A percentile compares a stretch with the other conserved stretches of the same genome.
Conservation (phyloP, 129 eudicot genomes). For the Kitagawia praeruptora region DNA sequence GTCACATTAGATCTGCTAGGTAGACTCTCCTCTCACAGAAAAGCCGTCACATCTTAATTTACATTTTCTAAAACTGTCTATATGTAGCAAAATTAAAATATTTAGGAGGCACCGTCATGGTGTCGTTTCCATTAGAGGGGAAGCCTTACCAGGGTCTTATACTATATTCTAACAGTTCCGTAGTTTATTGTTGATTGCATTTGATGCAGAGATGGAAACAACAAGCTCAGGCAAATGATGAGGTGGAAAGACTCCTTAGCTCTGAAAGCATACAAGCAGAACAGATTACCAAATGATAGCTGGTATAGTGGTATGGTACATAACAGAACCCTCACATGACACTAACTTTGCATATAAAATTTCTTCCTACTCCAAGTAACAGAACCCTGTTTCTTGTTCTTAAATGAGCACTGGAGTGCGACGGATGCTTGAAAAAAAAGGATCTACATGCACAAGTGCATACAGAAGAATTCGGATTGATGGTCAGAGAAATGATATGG, state of each 20-base stretch:
- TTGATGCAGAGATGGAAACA: conserved; percentile 69
- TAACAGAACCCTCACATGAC: background rate
- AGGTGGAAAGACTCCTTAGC: conserved; percentile 85
- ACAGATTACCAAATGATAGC: conserved; percentile 36
- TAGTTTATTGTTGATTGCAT: background rate
- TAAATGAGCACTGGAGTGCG: background rate
- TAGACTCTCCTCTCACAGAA: too few relatives aligned
- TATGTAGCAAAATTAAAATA: too few relatives aligned
- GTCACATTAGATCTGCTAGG: too few relatives aligned
- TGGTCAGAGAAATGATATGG: background rate
- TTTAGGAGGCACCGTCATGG: too few relatives aligned
- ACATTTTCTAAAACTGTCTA: too few relatives aligned
- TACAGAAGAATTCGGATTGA: background rate
- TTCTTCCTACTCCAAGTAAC: background rate
- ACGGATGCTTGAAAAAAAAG: too few relatives aligned
- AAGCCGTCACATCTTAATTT: too few relatives aligned
- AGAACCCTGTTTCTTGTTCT: too few relatives aligned
- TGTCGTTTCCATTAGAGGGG: too few relatives aligned
- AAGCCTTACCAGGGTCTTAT: too few relatives aligned
- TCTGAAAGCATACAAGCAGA: conserved; percentile 36
- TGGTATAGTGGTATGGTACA: background rate
- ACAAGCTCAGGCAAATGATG: conserved; percentile 98
- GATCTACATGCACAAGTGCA: background rate
- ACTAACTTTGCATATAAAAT: background rate
- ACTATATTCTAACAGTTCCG: too few relatives aligned